Conservation (phyloP, 2,329 filamentous ascomycete species). For the Colletotrichum chrysophilum region DNA sequence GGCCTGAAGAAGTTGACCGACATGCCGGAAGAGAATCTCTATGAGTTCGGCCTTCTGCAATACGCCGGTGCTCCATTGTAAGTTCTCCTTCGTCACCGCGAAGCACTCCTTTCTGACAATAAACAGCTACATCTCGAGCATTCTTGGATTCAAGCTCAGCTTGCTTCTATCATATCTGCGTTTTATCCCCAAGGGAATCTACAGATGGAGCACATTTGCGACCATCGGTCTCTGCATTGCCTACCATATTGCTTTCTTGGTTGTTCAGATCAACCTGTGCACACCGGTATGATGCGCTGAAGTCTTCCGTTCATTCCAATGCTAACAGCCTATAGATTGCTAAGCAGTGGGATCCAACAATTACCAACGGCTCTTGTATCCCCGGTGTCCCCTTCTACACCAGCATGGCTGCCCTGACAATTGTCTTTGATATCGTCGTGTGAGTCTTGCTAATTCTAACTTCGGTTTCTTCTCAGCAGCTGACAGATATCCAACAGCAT, state of each 20-base stretch:
- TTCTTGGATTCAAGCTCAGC: constrained; percentile 52
- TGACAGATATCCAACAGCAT: constrained; percentile 31
- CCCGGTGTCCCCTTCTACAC: constrained; percentile 47
- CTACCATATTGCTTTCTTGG: constrained; percentile 44
- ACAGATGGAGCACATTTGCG: constrained; percentile 35
- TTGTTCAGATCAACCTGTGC: constrained; percentile 40
- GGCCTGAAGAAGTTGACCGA: constrained; percentile 39
- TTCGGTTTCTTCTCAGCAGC: neutral
- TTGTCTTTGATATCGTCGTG: constrained; percentile 46
- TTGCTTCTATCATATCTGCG: constrained; percentile 50
- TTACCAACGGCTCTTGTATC: constrained; percentile 42
- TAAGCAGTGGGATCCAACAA: constrained; percentile 45
- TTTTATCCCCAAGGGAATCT: constrained; percentile 43
- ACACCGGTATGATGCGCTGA: constrained; percentile 29
- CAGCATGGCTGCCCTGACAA: constrained; percentile 43
- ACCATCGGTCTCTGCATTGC: constrained; percentile 38
- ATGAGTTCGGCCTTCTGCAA: constrained; percentile 44
- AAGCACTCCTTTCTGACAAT: accelerated
- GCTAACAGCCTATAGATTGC: constrained; percentile 22
- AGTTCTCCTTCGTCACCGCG: neutral
- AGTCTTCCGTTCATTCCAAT: no score
- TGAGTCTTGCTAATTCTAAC: constrained; percentile 25
- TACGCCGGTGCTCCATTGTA: constrained; percentile 48
- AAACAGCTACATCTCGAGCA: constrained; percentile 43
- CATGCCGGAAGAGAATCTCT: constrained; percentile 41